Evolutionary conservation across 495 filamentous ascomycete genomes (phyloP).

Genomic region (Pseudomonodictys pantanalensis): DNA sequence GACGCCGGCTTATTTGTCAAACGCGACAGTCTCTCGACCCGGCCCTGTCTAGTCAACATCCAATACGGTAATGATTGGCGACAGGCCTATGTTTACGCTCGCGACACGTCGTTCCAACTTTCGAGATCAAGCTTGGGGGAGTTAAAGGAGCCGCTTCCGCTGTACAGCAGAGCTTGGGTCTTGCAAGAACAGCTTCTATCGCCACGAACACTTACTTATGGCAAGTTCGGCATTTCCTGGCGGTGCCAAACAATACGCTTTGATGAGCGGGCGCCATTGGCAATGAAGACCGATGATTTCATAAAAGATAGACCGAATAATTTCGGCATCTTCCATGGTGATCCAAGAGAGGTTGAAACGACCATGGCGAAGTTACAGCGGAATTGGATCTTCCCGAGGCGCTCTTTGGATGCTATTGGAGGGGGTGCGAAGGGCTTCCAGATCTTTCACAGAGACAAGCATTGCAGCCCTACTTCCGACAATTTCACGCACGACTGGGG

Average conservation of each 20-base stretch:
- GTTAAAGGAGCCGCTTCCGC: not conserved
- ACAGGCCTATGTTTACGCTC: constrained; percentile 9
- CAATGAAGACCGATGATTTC: constrained; percentile 1
- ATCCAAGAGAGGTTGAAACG: constrained; percentile 4
- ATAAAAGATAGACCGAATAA: not conserved
- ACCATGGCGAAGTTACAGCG: constrained; percentile 3
- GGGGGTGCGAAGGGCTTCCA: not conserved
- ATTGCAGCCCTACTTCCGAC: not conserved
- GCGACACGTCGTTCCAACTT: constrained; percentile 3
- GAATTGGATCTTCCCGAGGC: constrained; percentile 7
- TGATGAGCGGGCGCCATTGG: constrained; percentile 7
- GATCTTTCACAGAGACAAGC: not conserved
- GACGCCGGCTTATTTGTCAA: not conserved
- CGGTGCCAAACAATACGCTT: constrained; percentile 8
- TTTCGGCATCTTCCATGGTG: not conserved
- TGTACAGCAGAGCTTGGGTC: constrained; percentile 9
- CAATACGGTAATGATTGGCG: not conserved
- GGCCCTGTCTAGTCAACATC: not conserved
- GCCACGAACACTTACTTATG: constrained; percentile 1
- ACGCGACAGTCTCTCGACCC: not conserved
- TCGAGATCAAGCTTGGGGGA: not conserved
- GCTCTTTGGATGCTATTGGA: not conserved
- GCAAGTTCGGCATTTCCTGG: constrained; percentile 1
- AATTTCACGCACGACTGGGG: constrained; percentile 4
- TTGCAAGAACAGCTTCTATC: constrained; percentile 1